Base-by-base conservation (phyloP, 306 rosid genomes). In the Adenanthera pavonina region DNA sequence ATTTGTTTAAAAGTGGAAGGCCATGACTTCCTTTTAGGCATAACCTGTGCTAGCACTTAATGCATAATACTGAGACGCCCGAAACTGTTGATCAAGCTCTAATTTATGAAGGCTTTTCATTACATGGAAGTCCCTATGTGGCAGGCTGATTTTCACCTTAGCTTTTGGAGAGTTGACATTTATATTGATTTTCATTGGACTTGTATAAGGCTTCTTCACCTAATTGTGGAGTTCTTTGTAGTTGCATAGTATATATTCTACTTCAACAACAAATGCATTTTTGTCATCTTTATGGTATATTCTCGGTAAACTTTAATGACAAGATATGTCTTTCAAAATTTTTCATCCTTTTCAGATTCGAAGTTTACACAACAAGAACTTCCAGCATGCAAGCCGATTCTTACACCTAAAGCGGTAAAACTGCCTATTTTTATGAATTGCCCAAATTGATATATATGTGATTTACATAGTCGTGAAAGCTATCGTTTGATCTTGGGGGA, bases 301-400 rank as follows among this genome's bases (percentile, higher is more conserved):
- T 10, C 0, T 3, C 7, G 7, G 75, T 61, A 56, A 38, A 46
- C 41, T 56, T 49, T 69, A 61, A 84, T 83, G 53, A 89, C 60
- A 34, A 34, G 67, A 60, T 33, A 65, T 74, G 16, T 78, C 38
- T 72, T 74, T 66, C 38, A 47, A 49, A 79, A 70, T 52, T 61
- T 9, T 5, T 78, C 54, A 8, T 47, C 44, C 35, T 38, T 82
- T 78, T 81, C 89, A 94, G 98, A 94, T 90, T 94, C 98, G 33
- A 92, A 85, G 80, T 94, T 94, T 84, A 94, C 98, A 35, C 98
- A 94, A 84, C 98, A 94, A 84, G 97, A 94, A 65, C 98, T 94
- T 88, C 98, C 98, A 62, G 98, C 98, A 0, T 94, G 98, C 89
- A 94, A 94, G 84, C 98, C 98, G 0, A 94, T 94, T 84, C 98